phyloP scores from a whole-genome alignment of 495 filamentous ascomycete species.

The Aspergillus saccharolyticus region DNA sequence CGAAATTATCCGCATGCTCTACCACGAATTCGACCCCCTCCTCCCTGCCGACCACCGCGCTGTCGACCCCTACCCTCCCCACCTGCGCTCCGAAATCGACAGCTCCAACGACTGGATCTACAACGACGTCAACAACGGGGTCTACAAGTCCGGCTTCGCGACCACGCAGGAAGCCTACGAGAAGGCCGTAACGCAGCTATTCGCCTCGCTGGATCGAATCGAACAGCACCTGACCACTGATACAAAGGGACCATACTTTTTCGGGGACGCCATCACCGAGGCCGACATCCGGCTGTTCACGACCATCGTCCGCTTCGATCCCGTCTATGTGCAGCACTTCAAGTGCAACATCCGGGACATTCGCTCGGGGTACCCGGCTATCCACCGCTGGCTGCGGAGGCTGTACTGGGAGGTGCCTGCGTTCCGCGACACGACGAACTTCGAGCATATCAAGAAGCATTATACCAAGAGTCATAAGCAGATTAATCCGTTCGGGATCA shows the following conservation, averaged over 20 bases:
- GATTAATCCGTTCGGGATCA: conserved; percentile 61
- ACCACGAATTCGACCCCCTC: conserved; percentile 68
- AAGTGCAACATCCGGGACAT: conserved; percentile 88
- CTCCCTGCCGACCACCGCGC: conserved; percentile 52
- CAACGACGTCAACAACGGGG: conserved; percentile 79
- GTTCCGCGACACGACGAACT: conserved; percentile 59
- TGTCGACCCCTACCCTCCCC: conserved; percentile 58
- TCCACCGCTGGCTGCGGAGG: conserved; percentile 62
- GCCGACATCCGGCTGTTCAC: conserved; percentile 78
- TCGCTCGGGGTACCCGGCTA: conserved; percentile 63
- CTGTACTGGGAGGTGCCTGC: conserved; percentile 65
- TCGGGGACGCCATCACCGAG: conserved; percentile 68
- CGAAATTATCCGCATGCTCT: conserved; percentile 67
- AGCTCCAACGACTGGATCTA: conserved; percentile 77
- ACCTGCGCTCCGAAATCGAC: conserved; percentile 62
- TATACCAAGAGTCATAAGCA: conserved; percentile 68
- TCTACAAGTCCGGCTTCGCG: conserved; percentile 73
- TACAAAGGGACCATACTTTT: conserved; percentile 55
- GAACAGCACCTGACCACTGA: conserved; percentile 59
- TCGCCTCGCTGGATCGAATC: conserved; percentile 63
- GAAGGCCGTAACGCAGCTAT: conserved; percentile 59
- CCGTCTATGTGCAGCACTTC: conserved; percentile 90
- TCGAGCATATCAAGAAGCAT: conserved; percentile 68
- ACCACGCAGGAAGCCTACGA: conserved; percentile 77
- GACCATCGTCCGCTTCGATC: conserved; percentile 80